Conservation (phyloP, 495 filamentous ascomycete genomes). For the Talaromyces borbonicus region DNA sequence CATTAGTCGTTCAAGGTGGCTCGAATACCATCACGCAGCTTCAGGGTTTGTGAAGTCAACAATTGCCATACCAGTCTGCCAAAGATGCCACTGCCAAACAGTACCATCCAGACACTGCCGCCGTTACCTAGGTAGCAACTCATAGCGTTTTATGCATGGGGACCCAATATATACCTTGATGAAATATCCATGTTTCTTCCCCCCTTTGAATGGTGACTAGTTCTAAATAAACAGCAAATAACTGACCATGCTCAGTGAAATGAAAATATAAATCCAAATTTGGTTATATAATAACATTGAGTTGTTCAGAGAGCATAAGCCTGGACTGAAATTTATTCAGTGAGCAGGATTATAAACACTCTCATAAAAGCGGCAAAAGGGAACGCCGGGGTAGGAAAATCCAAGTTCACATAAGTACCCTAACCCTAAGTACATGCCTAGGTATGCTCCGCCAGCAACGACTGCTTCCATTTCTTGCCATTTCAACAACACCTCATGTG, state of each 20-base stretch:
- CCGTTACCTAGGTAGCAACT: background rate
- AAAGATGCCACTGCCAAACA: conserved; percentile 65
- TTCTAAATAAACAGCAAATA: background rate
- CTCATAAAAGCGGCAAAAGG: conserved; percentile 8
- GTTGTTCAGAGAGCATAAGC: background rate
- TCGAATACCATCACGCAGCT: conserved; percentile 50
- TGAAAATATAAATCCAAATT: conserved; percentile 8
- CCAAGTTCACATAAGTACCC: conserved; percentile 1
- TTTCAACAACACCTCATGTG: no score
- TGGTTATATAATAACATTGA: background rate
- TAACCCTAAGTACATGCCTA: no score
- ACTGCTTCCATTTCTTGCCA: no score
- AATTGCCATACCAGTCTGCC: conserved; percentile 67
- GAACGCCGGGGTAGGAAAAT: background rate
- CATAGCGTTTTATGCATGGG: background rate
- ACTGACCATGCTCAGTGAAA: background rate
- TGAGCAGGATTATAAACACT: conserved; percentile 1
- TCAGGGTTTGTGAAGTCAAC: conserved; percentile 66
- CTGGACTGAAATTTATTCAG: conserved; percentile 7
- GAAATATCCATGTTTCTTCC: conserved; percentile 57
- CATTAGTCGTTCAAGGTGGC: conserved; percentile 49
- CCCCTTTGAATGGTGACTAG: conserved; percentile 44
- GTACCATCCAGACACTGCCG: conserved; percentile 50
- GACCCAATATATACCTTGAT: conserved; percentile 34
- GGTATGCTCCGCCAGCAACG: no score